Evolutionary conservation across 2,329 filamentous ascomycete species (phyloP).

Genomic region (Fusarium poae): DNA sequence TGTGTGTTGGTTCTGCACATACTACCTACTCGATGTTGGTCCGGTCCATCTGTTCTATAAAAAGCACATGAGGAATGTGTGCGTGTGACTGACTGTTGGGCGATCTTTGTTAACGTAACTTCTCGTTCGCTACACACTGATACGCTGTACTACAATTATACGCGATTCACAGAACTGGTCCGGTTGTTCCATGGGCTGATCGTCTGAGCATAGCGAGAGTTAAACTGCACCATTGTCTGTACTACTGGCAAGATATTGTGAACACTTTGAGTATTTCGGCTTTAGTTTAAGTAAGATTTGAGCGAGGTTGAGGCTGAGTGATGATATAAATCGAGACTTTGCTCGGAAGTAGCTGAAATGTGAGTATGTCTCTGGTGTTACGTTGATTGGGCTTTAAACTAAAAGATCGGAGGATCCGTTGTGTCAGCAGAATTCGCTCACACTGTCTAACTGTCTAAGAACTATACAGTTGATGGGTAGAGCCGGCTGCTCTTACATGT

Average conservation of each 20-base stretch:
- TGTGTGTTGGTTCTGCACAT: slow-evolving; percentile 9
- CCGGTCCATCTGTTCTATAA: slow-evolving; percentile 31
- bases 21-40: neutral
- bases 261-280: neutral
- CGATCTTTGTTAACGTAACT: slow-evolving; percentile 12
- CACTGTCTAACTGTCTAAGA: neutral
- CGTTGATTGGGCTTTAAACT: neutral
- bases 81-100: slow-evolving; percentile 19
- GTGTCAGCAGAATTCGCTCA: neutral
- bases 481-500: slow-evolving; percentile 2
- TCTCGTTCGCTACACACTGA: neutral
- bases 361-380: neutral
- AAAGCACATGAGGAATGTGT: slow-evolving; percentile 23
- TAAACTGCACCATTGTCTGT: neutral
- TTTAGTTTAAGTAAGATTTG: slow-evolving; percentile 14
- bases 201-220: neutral
- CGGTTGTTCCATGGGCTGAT: neutral
- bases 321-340: neutral
- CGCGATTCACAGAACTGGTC: slow-evolving; percentile 6
- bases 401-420: neutral
- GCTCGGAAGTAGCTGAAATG: neutral
- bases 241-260: neutral
- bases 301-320: neutral
- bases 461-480: neutral
- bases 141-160: slow-evolving; percentile 27